Evolutionary conservation across 1,139 yeast genomes (phyloP), one percentile per base, ranked within the genome.

Genomic region (Kodamaea arcana): DNA sequence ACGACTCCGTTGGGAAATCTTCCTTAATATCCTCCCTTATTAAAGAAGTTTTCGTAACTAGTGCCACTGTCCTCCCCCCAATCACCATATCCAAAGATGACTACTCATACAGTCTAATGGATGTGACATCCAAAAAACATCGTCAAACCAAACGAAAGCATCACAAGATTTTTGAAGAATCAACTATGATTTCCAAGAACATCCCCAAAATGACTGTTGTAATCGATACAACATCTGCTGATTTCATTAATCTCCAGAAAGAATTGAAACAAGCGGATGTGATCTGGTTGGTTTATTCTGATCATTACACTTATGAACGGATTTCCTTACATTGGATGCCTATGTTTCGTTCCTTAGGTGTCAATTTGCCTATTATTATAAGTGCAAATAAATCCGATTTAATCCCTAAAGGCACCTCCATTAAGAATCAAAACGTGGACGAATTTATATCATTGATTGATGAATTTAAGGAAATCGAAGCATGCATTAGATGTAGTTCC

Each of bases 281-380:
- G 10, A 84, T 92, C 8, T 85, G 97, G 92, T 69, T 92, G 18
- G 90, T 92, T 0, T 92, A 88, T 54, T 76, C 94, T 1, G 97
- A 90, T 50, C 95, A 88, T 53, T 94, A 88, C 51, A 87, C 97
- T 0, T 92, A 90, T 52, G 97, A 92, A 54, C 70, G 97, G 35
- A 78, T 92, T 9, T 80, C 95, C 2, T 65, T 90, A 24, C 90
- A 88, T 55, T 92, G 98, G 98, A 82, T 92, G 76, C 94, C 94
- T 30, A 75, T 83, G 65, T 83, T 92, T 51, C 68, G 98, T 41
- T 85, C 95, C 1, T 69, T 87, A 72, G 98, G 98, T 2, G 88
- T 92, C 33, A 92, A 92, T 53, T 57, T 84, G 14, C 98, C 98
- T 0, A 83, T 92, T n/a, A 87, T 92, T 1, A 61, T 92, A 9